Evolutionary conservation across 208 protist genomes (phyloP).

Genomic region (Wallacemonas sp.): DNA sequence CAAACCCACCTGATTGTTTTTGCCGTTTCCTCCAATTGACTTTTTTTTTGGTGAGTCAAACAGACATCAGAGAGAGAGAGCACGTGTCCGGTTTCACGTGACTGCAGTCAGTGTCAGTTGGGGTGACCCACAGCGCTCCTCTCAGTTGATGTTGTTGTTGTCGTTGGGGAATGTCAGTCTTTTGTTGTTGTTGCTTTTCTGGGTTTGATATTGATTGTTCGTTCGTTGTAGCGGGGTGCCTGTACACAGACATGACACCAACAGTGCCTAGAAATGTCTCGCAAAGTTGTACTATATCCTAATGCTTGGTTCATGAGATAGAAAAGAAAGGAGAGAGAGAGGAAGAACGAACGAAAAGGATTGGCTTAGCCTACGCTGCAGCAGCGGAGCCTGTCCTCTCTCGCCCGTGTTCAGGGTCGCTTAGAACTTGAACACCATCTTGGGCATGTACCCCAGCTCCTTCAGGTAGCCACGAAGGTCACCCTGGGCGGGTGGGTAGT

Average conservation of each 20-base stretch:
- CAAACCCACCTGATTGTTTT: too few species aligned
- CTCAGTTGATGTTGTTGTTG: too few species aligned
- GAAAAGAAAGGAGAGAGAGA: neutral
- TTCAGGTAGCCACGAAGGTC: slow-evolving; percentile 85
- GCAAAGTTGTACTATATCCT: slow-evolving; percentile 19
- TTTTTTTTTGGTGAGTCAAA: too few species aligned
- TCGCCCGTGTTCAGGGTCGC: neutral
- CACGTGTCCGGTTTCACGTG: too few species aligned
- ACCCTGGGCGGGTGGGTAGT: slow-evolving; percentile 73
- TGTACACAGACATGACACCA: neutral
- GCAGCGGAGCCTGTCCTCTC: too few species aligned
- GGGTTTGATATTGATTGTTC: neutral
- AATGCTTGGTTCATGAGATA: slow-evolving; percentile 1
- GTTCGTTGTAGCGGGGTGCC: neutral
- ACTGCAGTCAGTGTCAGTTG: too few species aligned
- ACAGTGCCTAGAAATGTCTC: slow-evolving; percentile 10
- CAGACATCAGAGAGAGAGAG: too few species aligned
- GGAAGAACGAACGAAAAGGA: neutral
- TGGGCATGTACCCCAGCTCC: slow-evolving; percentile 84
- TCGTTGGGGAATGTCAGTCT: too few species aligned
- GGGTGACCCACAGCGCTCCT: too few species aligned
- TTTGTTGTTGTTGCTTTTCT: neutral
- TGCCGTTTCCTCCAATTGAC: too few species aligned
- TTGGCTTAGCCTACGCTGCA: too few species aligned
- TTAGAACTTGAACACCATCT: slow-evolving; percentile 93